Evolutionary conservation across 2,329 filamentous ascomycete genomes (phyloP).

Genomic region (Botrytis sinoallii): DNA sequence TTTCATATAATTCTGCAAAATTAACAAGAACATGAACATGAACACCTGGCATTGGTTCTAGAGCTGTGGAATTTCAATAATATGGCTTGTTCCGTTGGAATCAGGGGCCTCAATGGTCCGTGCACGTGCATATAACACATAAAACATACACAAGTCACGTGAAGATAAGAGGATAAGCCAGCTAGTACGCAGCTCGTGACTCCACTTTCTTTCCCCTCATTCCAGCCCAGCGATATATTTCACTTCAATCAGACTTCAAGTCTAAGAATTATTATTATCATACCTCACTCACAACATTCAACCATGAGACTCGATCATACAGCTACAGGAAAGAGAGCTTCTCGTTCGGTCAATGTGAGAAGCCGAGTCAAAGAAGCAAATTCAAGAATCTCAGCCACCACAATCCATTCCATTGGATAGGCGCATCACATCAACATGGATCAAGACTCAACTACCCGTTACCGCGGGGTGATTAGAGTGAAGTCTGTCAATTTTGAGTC

Average conservation of each 20-base stretch:
- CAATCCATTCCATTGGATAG: not conserved
- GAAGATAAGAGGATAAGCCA: not conserved
- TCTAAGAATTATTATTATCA: not conserved
- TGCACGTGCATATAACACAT: not conserved
- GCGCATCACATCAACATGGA: not conserved
- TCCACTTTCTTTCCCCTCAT: not conserved
- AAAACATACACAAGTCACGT: not conserved
- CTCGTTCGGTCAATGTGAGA: not conserved
- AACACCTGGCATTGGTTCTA: constrained; percentile 17
- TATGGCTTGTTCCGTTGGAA: constrained; percentile 3
- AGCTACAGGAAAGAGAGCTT: no score
- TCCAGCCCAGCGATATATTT: not conserved
- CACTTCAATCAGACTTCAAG: not conserved
- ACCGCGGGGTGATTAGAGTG: not conserved
- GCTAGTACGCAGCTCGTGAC: not conserved
- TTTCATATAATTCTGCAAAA: not conserved
- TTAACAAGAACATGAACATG: constrained; percentile 3
- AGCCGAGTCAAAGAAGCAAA: not conserved
- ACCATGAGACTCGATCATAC: not conserved
- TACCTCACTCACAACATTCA: not conserved
- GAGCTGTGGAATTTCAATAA: not conserved
- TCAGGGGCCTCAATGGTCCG: not conserved
- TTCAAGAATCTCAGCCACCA: not conserved
- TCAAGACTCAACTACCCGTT: not conserved
- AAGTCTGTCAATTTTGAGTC: constrained; percentile 4